Percentiles rank a stretch among this genome's conserved stretches.
These are phyloP conservation scores for Botrytis galanthina DNA, from an alignment of 2,329 filamentous ascomycete genomes.

Conservation along the genomic window DNA sequence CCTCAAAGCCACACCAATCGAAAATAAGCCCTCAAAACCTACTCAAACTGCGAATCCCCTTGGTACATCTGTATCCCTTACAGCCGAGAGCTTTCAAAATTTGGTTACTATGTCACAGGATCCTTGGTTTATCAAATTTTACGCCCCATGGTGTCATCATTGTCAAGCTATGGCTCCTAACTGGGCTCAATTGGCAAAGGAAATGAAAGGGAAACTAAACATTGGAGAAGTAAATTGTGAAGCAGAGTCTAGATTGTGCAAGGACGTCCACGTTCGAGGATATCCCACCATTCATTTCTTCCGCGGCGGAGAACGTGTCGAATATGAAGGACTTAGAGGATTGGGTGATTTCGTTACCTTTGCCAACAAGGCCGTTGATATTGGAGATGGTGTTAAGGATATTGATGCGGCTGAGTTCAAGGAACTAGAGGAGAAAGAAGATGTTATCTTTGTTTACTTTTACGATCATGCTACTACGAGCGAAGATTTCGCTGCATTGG, in stretches of 20 bases:
- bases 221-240: constrained; percentile 97
- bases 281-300: constrained; percentile 94
- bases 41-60: constrained; percentile 66
- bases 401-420: constrained; percentile 75
- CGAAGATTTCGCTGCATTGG: constrained; percentile 87
- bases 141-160: constrained; percentile 95
- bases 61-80: constrained; percentile 73
- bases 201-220: constrained; percentile 87
- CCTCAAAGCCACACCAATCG: constrained; percentile 38
- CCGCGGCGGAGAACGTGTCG: constrained; percentile 83
- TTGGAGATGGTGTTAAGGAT: constrained; percentile 73
- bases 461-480: constrained; percentile 92
- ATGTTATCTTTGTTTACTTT: constrained; percentile 96
- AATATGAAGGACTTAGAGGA: constrained; percentile 89
- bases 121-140: constrained; percentile 98
- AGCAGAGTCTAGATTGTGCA: constrained; percentile 80
- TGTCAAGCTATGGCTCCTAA: constrained; percentile 89
- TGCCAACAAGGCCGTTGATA: constrained; percentile 79
- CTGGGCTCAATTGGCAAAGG: constrained; percentile 85
- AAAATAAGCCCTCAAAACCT: constrained; percentile 48
- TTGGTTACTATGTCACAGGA: constrained; percentile 84
- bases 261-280: constrained; percentile 74
- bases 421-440: constrained; percentile 84
- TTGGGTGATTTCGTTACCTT: constrained; percentile 87
- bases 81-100: constrained; percentile 80